phyloP scores from a whole-genome alignment of 2,329 filamentous ascomycete genomes.

The Penicillium corylophilum region DNA sequence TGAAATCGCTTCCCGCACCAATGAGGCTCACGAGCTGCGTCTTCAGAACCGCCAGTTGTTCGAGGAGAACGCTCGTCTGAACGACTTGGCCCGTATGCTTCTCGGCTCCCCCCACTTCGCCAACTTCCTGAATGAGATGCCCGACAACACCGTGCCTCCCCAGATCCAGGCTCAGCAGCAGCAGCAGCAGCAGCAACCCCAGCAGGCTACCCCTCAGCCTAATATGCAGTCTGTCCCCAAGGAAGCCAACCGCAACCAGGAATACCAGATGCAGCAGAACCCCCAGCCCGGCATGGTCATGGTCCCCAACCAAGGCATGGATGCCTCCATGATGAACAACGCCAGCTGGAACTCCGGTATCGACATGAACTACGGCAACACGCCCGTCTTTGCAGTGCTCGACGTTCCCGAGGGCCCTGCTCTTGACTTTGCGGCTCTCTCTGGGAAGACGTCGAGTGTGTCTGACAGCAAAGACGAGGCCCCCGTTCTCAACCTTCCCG shows the following conservation, averaged over 20 bases:
- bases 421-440: slow-evolving; percentile 62
- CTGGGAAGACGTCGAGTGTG: slow-evolving; percentile 63
- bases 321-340: slow-evolving; percentile 65
- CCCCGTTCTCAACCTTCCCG: slow-evolving; percentile 47
- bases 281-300: slow-evolving; percentile 71
- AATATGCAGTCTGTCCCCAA: slow-evolving; percentile 57
- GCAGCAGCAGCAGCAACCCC: slow-evolving; percentile 41
- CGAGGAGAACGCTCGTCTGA: slow-evolving; percentile 81
- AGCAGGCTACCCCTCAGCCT: slow-evolving; percentile 39
- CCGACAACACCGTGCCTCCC: slow-evolving; percentile 55
- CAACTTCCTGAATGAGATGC: slow-evolving; percentile 72
- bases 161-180: slow-evolving; percentile 42
- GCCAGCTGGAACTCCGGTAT: slow-evolving; percentile 48
- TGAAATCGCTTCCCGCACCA: slow-evolving; percentile 79
- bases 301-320: slow-evolving; percentile 75
- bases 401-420: slow-evolving; percentile 66
- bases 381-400: slow-evolving; percentile 64
- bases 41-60: slow-evolving; percentile 76
- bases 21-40: slow-evolving; percentile 78
- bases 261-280: slow-evolving; percentile 61
- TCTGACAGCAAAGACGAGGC: slow-evolving; percentile 52
- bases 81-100: slow-evolving; percentile 76
- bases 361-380: slow-evolving; percentile 45
- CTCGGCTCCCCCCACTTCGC: slow-evolving; percentile 79
- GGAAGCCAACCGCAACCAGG: slow-evolving; percentile 59